A percentile compares a stretch with the other conserved stretches of the same genome.
Evolutionary conservation across 768 basidiomycete genomes (phyloP).

Genomic region (Tylopilus sp.): DNA sequence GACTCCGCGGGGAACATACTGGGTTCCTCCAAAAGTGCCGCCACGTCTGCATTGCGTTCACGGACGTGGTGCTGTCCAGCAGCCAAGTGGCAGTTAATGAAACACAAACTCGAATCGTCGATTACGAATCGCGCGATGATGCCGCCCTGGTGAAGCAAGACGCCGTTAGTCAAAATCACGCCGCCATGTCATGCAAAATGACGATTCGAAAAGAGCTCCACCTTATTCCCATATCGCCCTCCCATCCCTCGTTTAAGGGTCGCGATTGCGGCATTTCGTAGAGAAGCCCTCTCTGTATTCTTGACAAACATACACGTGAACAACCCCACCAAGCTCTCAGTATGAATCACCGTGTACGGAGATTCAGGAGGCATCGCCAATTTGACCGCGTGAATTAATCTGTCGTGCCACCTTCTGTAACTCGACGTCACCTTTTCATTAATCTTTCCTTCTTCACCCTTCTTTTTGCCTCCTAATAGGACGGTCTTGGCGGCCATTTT

Average conservation of each 20-base stretch:
- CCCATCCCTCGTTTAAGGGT: conserved; percentile 92
- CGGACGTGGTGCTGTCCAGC: conserved; percentile 84
- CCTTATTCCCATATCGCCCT: conserved; percentile 95
- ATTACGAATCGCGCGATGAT: conserved; percentile 88
- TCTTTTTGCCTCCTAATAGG: conserved; percentile 70
- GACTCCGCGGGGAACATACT: conserved; percentile 54
- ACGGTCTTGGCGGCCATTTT: conserved; percentile 93
- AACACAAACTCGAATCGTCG: conserved; percentile 90
- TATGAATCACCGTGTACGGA: conserved; percentile 79
- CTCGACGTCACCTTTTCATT: conserved; percentile 84
- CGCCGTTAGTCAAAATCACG: neutral
- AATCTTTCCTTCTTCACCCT: conserved; percentile 44
- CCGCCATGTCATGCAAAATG: neutral
- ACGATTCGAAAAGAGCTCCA: conserved; percentile 31
- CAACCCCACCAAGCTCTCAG: conserved; percentile 88
- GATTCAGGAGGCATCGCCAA: conserved; percentile 66
- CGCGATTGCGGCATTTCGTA: conserved; percentile 71
- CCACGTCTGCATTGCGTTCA: conserved; percentile 82
- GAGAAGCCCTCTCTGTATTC: conserved; percentile 51
- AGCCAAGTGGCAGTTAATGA: conserved; percentile 97
- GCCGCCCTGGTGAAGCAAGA: conserved; percentile 58
- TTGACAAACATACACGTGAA: conserved; percentile 77
- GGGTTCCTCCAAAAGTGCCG: conserved; percentile 82
- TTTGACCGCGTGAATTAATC: conserved; percentile 67
- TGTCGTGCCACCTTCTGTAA: conserved; percentile 89